Base-by-base conservation (phyloP, 768 basidiomycete genomes). In the Cystofilobasidium ferigula region DNA sequence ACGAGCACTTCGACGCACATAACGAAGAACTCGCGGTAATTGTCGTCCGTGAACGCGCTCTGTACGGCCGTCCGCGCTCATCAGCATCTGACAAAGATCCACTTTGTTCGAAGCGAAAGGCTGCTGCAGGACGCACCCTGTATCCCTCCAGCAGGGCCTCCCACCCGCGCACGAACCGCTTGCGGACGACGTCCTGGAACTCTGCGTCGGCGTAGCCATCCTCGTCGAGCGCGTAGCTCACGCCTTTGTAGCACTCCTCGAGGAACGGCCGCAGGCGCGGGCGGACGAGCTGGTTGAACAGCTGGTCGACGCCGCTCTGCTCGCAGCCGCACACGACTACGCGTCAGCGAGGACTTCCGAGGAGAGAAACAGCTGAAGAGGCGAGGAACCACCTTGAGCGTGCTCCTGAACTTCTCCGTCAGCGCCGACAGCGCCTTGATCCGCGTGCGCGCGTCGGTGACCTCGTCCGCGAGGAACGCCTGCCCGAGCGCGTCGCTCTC, bases 241-340 rank as follows among this genome's bases (percentile, higher is more conserved):
- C 82, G 69, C 93, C 93, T 73, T 86, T 91, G 77, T 94, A 95
- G 9, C 91, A 82, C 68, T 98, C 95, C 7, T 83, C 77, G 56
- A 97, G 80, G 54, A 98, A 79, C 40, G 83, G 87, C 30, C 95
- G 84, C 57, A 99, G 76, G 66, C 85, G 85, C 0, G 95, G 93
- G 24, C 93, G 83, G 71, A 93, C 81, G 13, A 97, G 80, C 73
- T 98, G 94, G 71, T 92, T 97, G 80, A 98, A 97, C 42, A 98
- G 79, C 71, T 94, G 90, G 71, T 99, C 95, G 32, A 95, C 79
- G 20, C 93, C 89, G 3, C 82, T 79, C 89, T 92, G 70, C 4
- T n/a, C n/a, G 57, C 14, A 57, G 57, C 8, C 20, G 57, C n/a
- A 58, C 24, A n/a, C 38, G 28, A 57, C 10, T 10, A 63, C 8